phyloP scores from a whole-genome alignment of 257 asterid genomes.

The Solanum piurae region DNA sequence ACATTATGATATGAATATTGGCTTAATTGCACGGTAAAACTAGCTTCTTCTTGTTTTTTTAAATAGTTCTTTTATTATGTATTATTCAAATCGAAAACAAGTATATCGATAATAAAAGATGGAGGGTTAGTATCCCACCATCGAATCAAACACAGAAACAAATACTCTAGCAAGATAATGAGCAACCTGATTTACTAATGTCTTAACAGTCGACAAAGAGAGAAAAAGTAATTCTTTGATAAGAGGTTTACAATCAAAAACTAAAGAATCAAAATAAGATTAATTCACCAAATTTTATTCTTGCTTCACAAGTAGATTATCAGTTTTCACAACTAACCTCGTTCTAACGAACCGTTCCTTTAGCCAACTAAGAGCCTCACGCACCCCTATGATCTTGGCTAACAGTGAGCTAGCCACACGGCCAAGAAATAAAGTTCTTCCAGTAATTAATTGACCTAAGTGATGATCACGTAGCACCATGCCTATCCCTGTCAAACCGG shows the following conservation, averaged over 20 bases:
- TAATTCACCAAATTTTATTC: background rate
- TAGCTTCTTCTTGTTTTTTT: too few relatives aligned
- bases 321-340: background rate
- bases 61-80: too few relatives aligned
- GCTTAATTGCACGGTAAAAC: background rate
- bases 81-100: background rate
- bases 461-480: background rate
- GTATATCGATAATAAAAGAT: too few relatives aligned
- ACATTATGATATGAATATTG: background rate
- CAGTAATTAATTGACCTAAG: background rate
- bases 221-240: too few relatives aligned
- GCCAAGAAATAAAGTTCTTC: rapidly evolving
- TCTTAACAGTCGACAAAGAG: too few relatives aligned
- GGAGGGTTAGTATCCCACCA: background rate
- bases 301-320: too few relatives aligned
- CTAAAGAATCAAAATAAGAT: too few relatives aligned
- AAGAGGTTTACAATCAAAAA: too few relatives aligned
- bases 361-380: background rate
- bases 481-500: background rate
- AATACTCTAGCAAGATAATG: background rate
- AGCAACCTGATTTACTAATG: too few relatives aligned
- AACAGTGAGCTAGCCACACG: background rate
- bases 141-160: background rate
- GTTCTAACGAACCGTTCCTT: too few relatives aligned
- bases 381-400: background rate